Evolutionary conservation across 2,329 filamentous ascomycete genomes (phyloP).

Genomic region (Botrytis aclada): DNA sequence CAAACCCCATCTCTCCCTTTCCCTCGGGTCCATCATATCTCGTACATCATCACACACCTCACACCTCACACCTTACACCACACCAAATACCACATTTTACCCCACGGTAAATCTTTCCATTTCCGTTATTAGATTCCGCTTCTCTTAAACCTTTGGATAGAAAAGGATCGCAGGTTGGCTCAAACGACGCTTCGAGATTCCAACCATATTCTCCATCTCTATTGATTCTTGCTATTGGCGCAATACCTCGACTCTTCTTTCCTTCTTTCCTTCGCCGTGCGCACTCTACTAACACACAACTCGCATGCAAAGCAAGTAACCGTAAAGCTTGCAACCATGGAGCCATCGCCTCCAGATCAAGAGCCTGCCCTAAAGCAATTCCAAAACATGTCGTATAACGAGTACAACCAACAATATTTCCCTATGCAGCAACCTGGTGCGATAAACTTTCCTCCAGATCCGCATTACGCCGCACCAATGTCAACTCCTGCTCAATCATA

Average conservation of each 20-base stretch:
- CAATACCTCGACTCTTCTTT: neutral
- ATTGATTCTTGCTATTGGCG: neutral
- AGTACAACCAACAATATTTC: constrained; percentile 7
- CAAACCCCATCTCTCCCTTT: neutral
- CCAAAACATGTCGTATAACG: constrained; percentile 3
- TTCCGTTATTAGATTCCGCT: neutral
- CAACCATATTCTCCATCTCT: neutral
- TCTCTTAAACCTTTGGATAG: neutral
- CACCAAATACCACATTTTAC: neutral
- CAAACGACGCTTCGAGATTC: neutral
- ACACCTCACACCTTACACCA: too few relatives aligned
- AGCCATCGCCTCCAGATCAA: neutral
- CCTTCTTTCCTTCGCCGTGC: neutral
- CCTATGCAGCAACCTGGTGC: neutral
- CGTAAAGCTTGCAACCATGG: constrained; percentile 11
- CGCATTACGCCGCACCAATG: neutral
- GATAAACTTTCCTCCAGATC: neutral
- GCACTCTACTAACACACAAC: neutral
- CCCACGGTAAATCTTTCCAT: constrained; percentile 4
- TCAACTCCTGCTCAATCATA: neutral
- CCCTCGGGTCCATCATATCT: neutral
- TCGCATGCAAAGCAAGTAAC: constrained; percentile 1
- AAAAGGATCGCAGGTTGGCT: neutral
- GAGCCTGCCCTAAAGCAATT: constrained; percentile 3
- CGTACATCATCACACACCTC: too few relatives aligned